A percentile compares a stretch with the other conserved stretches of the same genome.
These are phyloP conservation scores for Kwoniella pini DNA, from an alignment of 768 basidiomycete species.

Conservation along the genomic window DNA sequence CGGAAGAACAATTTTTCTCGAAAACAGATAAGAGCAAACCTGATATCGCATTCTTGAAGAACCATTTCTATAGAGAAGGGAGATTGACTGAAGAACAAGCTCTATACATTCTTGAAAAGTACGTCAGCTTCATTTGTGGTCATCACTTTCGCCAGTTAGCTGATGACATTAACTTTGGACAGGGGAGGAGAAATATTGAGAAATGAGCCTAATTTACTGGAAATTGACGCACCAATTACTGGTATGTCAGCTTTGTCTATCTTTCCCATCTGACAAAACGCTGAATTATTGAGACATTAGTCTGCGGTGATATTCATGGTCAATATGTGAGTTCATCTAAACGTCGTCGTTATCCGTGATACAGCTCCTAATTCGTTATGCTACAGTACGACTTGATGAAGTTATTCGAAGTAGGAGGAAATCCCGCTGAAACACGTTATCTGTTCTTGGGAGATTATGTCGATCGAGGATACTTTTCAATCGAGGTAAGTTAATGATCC, in stretches of 20 bases:
- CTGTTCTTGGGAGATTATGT: constrained; percentile 92
- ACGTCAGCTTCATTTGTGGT: constrained; percentile 15
- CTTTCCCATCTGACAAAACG: constrained; percentile 28
- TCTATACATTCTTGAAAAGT: constrained; percentile 81
- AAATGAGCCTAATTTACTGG: constrained; percentile 82
- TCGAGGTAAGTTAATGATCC: constrained; percentile 64
- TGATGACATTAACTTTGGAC: neutral
- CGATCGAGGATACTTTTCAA: constrained; percentile 89
- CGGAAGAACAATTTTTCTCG: constrained; percentile 91
- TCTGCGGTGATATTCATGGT: constrained; percentile 97
- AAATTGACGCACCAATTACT: constrained; percentile 96
- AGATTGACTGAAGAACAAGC: constrained; percentile 92
- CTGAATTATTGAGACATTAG: constrained; percentile 57
- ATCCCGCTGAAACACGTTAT: constrained; percentile 89
- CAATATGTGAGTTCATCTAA: constrained; percentile 74
- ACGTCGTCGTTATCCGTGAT: neutral
- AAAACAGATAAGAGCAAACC: constrained; percentile 82
- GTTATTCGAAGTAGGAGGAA: constrained; percentile 89
- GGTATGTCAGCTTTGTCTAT: constrained; percentile 61
- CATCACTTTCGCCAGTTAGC: constrained; percentile 3
- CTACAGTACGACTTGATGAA: constrained; percentile 89
- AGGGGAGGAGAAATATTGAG: constrained; percentile 69
- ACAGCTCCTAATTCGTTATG: neutral
- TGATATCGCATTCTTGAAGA: constrained; percentile 94
- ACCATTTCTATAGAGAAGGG: constrained; percentile 97